phyloP scores from a whole-genome alignment of 129 eudicot species.

The Flaveria robusta region DNA sequence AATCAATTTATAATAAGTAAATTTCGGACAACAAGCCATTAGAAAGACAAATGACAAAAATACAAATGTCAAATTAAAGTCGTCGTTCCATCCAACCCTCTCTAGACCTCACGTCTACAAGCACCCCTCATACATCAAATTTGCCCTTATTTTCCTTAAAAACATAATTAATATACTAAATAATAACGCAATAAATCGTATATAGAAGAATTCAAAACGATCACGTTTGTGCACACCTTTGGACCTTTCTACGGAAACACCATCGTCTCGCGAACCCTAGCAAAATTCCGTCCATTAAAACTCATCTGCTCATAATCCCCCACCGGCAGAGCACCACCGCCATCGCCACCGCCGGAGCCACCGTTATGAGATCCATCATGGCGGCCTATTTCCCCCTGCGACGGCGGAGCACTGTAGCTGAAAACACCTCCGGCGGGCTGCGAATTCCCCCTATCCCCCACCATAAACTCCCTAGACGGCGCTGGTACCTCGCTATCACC shows the following conservation, averaged over 20 bases:
- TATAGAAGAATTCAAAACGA: neutral
- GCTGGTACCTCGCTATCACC: neutral
- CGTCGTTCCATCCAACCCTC: no score
- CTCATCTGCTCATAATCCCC: neutral
- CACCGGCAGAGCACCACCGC: neutral
- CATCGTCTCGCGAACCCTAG: neutral
- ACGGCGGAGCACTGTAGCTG: neutral
- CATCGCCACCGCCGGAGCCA: neutral
- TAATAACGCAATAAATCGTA: neutral
- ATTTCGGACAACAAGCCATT: no score
- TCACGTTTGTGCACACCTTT: neutral
- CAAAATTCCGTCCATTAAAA: neutral
- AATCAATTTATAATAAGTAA: no score
- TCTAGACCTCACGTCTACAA: no score
- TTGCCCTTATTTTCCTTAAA: no score
- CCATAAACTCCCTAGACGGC: conserved; percentile 9
- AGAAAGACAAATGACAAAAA: no score
- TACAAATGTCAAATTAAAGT: no score
- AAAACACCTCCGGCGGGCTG: neutral
- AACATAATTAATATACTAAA: no score
- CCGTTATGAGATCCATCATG: neutral
- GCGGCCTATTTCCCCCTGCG: neutral
- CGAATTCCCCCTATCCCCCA: neutral
- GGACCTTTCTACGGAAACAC: neutral
- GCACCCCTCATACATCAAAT: no score